Evolutionary conservation across 1,284 basidiomycete genomes (phyloP).

Genomic region (Neonothopanus nambi): DNA sequence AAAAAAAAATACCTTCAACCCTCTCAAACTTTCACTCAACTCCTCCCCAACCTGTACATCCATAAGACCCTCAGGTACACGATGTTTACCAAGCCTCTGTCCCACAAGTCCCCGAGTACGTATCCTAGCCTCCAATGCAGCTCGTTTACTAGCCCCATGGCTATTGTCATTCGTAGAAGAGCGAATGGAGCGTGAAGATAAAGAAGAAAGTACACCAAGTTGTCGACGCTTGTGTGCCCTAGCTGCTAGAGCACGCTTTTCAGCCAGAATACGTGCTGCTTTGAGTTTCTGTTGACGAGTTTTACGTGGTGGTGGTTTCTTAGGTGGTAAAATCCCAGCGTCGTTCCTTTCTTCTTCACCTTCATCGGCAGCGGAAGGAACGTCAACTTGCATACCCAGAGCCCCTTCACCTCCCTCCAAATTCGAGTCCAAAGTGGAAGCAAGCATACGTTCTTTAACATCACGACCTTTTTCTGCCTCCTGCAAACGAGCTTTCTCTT

Average conservation of each 20-base stretch:
- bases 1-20: constrained; percentile 66
- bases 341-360: constrained; percentile 24
- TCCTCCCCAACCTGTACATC: constrained; percentile 94
- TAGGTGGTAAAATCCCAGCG: constrained; percentile 30
- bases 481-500: constrained; percentile 57
- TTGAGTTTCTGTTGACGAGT: constrained; percentile 73
- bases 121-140: constrained; percentile 36
- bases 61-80: constrained; percentile 67
- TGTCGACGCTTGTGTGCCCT: constrained; percentile 59
- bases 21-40: constrained; percentile 82
- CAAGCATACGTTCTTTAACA: constrained; percentile 24
- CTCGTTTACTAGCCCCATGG: constrained; percentile 33
- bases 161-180: not conserved
- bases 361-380: too few species aligned
- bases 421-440: constrained; percentile 30
- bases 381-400: constrained; percentile 46
- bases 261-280: constrained; percentile 56
- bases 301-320: constrained; percentile 62
- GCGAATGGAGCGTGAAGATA: not conserved
- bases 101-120: constrained; percentile 65
- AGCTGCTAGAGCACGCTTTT: constrained; percentile 54
- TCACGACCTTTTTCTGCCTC: constrained; percentile 46
- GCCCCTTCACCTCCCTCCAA: constrained; percentile 38
- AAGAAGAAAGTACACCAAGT: constrained; percentile 45
- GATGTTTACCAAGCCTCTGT: constrained; percentile 74